phyloP scores from a whole-genome alignment of 169 alveolate genomes.

The Cryptosporidium ubiquitum region DNA sequence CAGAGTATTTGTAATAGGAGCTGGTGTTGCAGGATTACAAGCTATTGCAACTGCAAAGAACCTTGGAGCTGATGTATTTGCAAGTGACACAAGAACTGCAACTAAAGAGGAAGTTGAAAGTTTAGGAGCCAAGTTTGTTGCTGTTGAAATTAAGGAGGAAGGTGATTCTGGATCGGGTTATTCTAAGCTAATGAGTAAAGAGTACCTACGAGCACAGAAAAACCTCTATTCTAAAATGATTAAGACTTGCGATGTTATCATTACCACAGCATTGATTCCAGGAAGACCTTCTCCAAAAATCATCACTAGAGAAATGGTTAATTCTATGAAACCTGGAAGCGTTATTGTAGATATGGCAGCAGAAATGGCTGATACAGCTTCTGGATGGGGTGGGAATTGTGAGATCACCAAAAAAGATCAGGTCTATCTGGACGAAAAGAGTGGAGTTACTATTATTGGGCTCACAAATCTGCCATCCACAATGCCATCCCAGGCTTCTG shows the following conservation, averaged over 20 bases:
- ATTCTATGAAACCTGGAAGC: constrained; percentile 87
- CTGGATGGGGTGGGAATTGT: constrained; percentile 90
- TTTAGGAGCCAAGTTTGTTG: constrained; percentile 83
- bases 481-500: constrained; percentile 89
- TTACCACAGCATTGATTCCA: constrained; percentile 92
- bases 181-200: constrained; percentile 84
- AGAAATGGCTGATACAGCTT: constrained; percentile 80
- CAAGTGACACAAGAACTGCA: constrained; percentile 87
- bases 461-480: constrained; percentile 88
- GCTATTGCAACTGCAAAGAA: constrained; percentile 93
- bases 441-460: constrained; percentile 90
- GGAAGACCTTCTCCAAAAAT: constrained; percentile 92
- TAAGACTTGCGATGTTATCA: constrained; percentile 88
- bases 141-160: constrained; percentile 81
- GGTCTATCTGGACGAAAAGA: constrained; percentile 77
- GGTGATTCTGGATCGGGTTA: constrained; percentile 87
- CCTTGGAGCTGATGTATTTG: constrained; percentile 90
- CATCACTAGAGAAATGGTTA: constrained; percentile 85
- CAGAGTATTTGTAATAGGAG: constrained; percentile 93
- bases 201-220: constrained; percentile 82
- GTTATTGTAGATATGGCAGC: constrained; percentile 93
- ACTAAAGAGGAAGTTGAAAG: constrained; percentile 88
- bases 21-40: constrained; percentile 96
- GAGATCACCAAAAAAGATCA: constrained; percentile 84
- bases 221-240: constrained; percentile 84